Evolutionary conservation across 768 basidiomycete genomes (phyloP), one percentile per base, ranked within the genome.

Genomic region (Collybia sordida): DNA sequence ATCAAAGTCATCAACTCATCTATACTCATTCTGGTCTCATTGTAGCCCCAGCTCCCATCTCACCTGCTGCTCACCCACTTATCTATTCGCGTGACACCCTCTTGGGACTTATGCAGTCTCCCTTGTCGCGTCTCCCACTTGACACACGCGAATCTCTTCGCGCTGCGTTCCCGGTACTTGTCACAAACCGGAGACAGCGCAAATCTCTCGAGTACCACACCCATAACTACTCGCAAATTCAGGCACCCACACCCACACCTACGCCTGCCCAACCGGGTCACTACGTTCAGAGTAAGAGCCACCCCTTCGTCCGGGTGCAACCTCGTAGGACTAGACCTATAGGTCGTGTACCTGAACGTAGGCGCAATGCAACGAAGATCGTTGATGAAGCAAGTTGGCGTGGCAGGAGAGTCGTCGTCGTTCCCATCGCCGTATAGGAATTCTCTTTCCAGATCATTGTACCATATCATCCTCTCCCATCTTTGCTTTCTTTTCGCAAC

Each of bases 161-260:
- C 21, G 57, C 50, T 3, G 3, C 31, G 31, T 52, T 64, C 36
- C 65, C 65, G 3, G 62, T 62, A 39, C 50, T 65, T 39, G 51
- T 64, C 23, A 60, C 64, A 12, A 65, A 63, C 47, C 55, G 65
- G 34, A 66, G 61, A 51, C 61, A 62, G 40, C 53, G 64, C 44
- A 66, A 64, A 52, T 54, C 59, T 31, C 60, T 66, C 24, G 65
- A 65, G 48, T 62, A 59, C 38, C 57, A 56, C 21, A 61, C 60
- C 12, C 45, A 56, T 12, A 11, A 11, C 15, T 24, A 47, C 22
- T 36, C 43, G 6, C 47, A 59, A 21, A 44, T 36, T 8, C 19
- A 37, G 3, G 36, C 28, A 8, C 46, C 9, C 4, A 19, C 17
- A 3, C 27, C 17, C 31, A 14, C 31, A 6, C 31, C 9, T 3